Base-by-base conservation (phyloP, 495 filamentous ascomycete species). In the Aspergillus panamensis region DNA sequence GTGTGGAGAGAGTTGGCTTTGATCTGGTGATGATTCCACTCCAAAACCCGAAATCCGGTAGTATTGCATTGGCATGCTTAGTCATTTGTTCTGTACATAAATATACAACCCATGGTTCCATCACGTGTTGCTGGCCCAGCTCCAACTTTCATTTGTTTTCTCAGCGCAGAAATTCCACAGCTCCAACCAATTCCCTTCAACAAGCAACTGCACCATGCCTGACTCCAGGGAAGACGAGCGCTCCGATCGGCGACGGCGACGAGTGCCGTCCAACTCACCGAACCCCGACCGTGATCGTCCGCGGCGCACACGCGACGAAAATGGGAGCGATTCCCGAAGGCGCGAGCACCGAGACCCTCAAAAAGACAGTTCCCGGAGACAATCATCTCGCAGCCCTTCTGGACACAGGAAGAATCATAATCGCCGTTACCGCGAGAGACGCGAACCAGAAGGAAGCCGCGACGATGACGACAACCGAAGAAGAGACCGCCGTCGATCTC, bases 321-420 rank as follows among this genome's bases (percentile, higher is more conserved):
- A 66, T 48, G 58, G 62, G 31, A 55, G 49, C 43, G 66, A 69
- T 62, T 72, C 69, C 3, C 67, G 69, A 56, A 65, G 65, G 48
- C 68, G 66, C 25, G 66, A 71, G 19, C 65, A 64, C 37, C 71
- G 66, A 52, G 69, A 55, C 65, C 72, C 70, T 33, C 71, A 62
- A 48, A 66, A 63, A 53, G 65, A 70, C 19, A 67, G 60, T 21
- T 51, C 67, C 19, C 62, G 64, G 4, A 64, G 66, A 53, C 66
- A 61, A n/a, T 63, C 57, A 4, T 73, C 75, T 13, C 69, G 65
- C 57, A 74, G 65, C 42, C 69, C 68, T 20, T 62, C 65, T 6
- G 50, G 54, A 16, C 51, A 54, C 8, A 61, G 67, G 45, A 58
- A 62, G 30, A 59, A 73, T 31, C 54, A 64, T n/a, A 63, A 67